Conservation (phyloP, 2,329 filamentous ascomycete species). For the Pleurostoma richardsiae region DNA sequence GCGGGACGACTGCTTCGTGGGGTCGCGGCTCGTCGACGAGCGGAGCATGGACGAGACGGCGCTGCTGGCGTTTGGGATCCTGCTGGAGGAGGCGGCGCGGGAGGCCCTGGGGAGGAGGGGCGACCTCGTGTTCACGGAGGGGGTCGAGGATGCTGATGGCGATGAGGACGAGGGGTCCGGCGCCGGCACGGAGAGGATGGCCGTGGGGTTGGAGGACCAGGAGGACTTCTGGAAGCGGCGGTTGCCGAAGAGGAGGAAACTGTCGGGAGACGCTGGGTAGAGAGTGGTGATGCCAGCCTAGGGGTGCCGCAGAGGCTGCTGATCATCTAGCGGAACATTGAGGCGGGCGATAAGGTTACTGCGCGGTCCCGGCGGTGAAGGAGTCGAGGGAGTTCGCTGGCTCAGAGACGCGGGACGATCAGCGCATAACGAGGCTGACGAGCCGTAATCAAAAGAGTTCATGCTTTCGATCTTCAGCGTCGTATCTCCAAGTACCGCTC, state of each 20-base stretch:
- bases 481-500: no score
- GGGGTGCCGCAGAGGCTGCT: no score
- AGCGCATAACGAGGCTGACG: no score
- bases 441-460: no score
- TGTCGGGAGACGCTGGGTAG: conserved; percentile 5
- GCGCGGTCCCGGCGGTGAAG: no score
- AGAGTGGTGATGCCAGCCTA: neutral
- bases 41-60: conserved; percentile 74
- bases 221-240: conserved; percentile 11
- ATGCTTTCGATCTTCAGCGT: no score
- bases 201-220: conserved; percentile 9
- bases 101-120: conserved; percentile 59
- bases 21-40: conserved; percentile 35
- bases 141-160: conserved; percentile 21
- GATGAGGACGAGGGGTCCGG: neutral
- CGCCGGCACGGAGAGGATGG: conserved; percentile 3
- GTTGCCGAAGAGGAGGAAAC: conserved; percentile 25
- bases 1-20: conserved; percentile 9
- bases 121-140: conserved; percentile 68
- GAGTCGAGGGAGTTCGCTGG: no score
- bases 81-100: conserved; percentile 65
- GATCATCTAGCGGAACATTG: no score
- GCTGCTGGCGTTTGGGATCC: conserved; percentile 67
- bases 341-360: no score
- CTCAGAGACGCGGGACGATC: no score